Evolutionary conservation across 345 rosid species (phyloP), one percentile per base, ranked within the genome.

Genomic region (Linum lewisii): DNA sequence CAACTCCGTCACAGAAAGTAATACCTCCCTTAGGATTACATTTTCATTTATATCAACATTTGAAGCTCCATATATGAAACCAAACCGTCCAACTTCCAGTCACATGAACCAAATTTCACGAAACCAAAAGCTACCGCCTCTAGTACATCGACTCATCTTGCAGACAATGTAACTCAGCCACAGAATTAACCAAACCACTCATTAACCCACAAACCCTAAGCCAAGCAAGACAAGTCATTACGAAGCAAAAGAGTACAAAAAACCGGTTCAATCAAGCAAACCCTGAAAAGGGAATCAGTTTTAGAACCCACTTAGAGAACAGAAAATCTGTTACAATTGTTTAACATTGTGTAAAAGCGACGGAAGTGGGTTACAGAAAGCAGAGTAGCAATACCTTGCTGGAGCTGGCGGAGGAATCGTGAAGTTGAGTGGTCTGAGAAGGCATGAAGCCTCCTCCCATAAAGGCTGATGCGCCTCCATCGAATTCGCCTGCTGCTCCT

Each of bases 391-490:
- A 57, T 75, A 86, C 96, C 72, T 75, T 92, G 34, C 7, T 29
- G 63, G 73, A 79, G 52, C 65, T 70, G 38, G 64, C 61, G 51
- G 81, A 69, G 20, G 79, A 73, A 72, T 75, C 80, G 10, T 79
- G 80, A 52, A 63, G 66, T 36, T 80, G 76, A 11, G 82, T 81
- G 25, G 85, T 36, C 81, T 84, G 84, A 62, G 90, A 84, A 6
- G 92, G 94, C 96, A 87, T 86, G 69, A 86, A 86, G 20, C 98
- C 89, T 9, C 95, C 98, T 61, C 98, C 98, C 77, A 88, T 73
- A 65, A 88, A 86, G 58, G 87, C 87, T 0, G 90, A 82, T 51
- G 75, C 82, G 60, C 95, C 82, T 1, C 70, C 70, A 72, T 88
- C 93, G 69, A 84, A 88, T 4, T 88, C 81, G 53, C 36, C 58